Percentiles rank a stretch among this genome's conserved stretches.
phyloP scores from a whole-genome alignment of 2,329 filamentous ascomycete species.

The Periconia sp. region DNA sequence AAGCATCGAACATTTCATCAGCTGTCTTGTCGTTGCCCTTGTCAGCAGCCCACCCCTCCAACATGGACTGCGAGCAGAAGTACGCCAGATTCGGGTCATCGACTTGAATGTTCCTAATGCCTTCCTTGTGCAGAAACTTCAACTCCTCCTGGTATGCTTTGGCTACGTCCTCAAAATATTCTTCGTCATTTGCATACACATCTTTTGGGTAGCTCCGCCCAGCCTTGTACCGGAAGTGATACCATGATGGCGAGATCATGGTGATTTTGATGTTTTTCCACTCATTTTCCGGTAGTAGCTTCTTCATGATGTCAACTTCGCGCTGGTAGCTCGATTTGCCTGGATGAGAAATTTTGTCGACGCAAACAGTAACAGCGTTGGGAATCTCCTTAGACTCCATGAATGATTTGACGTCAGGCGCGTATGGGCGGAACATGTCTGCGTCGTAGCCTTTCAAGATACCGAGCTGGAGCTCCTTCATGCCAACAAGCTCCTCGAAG shows the following conservation, averaged over 20 bases:
- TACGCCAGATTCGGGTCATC: conserved; percentile 57
- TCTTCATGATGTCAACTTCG: conserved; percentile 66
- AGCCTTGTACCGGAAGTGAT: conserved; percentile 69
- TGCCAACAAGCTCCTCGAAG: conserved; percentile 61
- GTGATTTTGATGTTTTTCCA: conserved; percentile 73
- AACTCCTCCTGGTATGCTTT: conserved; percentile 55
- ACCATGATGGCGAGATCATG: conserved; percentile 71
- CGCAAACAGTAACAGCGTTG: conserved; percentile 63
- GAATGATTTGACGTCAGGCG: conserved; percentile 68
- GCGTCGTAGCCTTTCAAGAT: conserved; percentile 53
- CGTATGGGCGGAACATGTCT: conserved; percentile 64
- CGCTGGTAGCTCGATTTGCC: conserved; percentile 62
- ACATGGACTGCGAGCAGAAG: conserved; percentile 46
- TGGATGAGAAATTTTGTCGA: conserved; percentile 63
- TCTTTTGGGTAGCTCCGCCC: conserved; percentile 53
- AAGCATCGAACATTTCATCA: conserved; percentile 75
- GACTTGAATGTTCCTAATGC: conserved; percentile 56
- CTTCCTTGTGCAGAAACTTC: conserved; percentile 53
- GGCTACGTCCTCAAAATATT: conserved; percentile 56
- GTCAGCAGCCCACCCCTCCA: conserved; percentile 60
- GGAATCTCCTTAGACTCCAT: conserved; percentile 62
- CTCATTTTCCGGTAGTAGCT: conserved; percentile 63
- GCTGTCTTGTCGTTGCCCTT: conserved; percentile 70
- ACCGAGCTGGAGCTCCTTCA: conserved; percentile 56
- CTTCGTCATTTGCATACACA: conserved; percentile 53